Base-by-base conservation (phyloP, 345 rosid species). In the Carallia brachiata region DNA sequence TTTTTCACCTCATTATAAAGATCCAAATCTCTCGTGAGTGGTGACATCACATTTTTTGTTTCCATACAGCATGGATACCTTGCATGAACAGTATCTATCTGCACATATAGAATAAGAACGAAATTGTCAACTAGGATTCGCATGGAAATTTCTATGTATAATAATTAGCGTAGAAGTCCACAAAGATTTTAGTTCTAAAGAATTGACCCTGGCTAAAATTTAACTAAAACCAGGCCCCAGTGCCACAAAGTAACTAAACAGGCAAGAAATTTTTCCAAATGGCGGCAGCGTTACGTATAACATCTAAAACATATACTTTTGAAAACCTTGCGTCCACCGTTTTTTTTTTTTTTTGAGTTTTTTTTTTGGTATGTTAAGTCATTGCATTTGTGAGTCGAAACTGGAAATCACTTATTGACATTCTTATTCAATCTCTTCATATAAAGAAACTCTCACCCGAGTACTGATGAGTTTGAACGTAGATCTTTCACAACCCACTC, bases 151-250 rank as follows among this genome's bases (percentile, higher is more conserved):
- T 19, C 19, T 54, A 6, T 18, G 30, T 54, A 54, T 18, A 53
- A 16, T 36, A 13, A 52, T 13, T 17, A 52, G 19, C 4, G 17
- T 66, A 9, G 27, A 67, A 36, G 34, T 30, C 15, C 1, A 15
- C 71, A 67, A 66, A 68, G 70, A 9, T 39, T 64, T 71, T 36
- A 68, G 74, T 36, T 61, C 34, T 52, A 27, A 50, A 61, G 67
- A 36, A 76, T 73, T 76, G 82, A 78, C 82, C 61, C 48, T 63
- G n/a, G 23, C 23, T 23, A 23, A 23, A 36, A 39, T 44, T 67
- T 72, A 34, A 10, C 60, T 62, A 37, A 68, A 9, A 17, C 52
- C 4, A 40, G 57, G 12, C 23, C 55, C 63, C 40, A 16, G n/a
- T 6, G 17, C 72, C n/a, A 37, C 52, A 40, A 47, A 65, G 52